Evolutionary conservation across 106 monocot species (phyloP), one percentile per base, ranked within the genome.

Genomic region (Apostasia ramifera): DNA sequence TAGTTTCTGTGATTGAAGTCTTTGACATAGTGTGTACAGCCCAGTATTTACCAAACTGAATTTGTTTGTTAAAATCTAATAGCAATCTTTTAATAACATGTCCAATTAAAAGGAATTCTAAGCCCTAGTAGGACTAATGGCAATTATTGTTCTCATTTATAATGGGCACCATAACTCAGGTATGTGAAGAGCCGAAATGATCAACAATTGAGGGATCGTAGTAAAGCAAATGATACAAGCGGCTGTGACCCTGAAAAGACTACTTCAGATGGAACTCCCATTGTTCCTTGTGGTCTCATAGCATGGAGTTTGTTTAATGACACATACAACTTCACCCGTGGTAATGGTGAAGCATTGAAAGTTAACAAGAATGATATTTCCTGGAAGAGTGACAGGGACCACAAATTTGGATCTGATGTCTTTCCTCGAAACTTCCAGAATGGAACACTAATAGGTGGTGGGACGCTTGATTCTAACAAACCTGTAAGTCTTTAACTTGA

Each of bases 271-370:
- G 77, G 79, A 3, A 8, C 11, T 57, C 79, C 86, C 38, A 84
- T 91, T 66, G 74, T 91, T 53, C 91, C 91, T 41, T 91, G 91
- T 77, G 91, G 91, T 57, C 84, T 91, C 39, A 86, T 91, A 61
- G 91, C 91, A 44, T 91, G 91, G 91, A 91, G 91, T 70, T 80
- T 91, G 71, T 91, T 91, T 74, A 91, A 91, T 55, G 91, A 91
- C 39, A 91, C 91, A 9, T 91, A 86, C 70, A 71, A 9, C 59
- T 84, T 91, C 66, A 46, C 67, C 12, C 66, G 13, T 14, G 76
- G 66, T 3, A 79, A 74, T 54, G 55, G 65, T 48, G 7, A 79
- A 53, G 38, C 70, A 4, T 42, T 91, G 69, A 39, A 14, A 1
- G 76, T 91, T 14, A 86, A 86, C 75, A 91, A 81, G 77, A 77